Conservation (phyloP, 805 yeast species). For the Saccharomycopsis microspora region DNA sequence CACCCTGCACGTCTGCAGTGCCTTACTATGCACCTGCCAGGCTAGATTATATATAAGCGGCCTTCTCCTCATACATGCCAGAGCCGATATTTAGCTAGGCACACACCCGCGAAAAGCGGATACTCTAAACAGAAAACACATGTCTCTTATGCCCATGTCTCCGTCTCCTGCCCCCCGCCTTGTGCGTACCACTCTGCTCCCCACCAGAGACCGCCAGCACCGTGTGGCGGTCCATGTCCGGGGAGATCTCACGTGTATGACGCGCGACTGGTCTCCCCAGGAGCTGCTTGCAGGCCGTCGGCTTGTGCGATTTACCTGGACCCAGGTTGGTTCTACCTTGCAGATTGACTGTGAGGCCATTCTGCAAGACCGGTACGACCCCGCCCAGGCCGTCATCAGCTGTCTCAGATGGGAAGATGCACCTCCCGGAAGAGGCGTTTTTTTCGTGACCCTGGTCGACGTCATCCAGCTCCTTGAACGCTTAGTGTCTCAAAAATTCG, state of each 20-base stretch:
- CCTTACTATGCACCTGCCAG: too few relatives aligned
- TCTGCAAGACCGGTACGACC: conserved; percentile 24
- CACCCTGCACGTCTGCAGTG: too few relatives aligned
- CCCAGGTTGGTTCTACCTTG: conserved; percentile 6
- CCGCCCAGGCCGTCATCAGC: conserved; percentile 4
- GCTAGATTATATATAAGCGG: too few relatives aligned
- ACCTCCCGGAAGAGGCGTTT: conserved; percentile 11
- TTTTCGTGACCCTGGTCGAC: conserved; percentile 55
- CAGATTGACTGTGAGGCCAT: conserved; percentile 30
- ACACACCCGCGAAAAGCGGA: too few relatives aligned
- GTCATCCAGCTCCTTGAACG: conserved; percentile 44
- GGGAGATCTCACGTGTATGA: conserved; percentile 17
- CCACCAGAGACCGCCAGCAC: too few relatives aligned
- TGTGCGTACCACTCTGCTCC: not conserved
- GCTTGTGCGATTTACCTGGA: conserved; percentile 32
- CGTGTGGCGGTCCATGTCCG: conserved; percentile 2
- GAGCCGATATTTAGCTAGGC: too few relatives aligned
- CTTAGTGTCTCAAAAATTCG: conserved; percentile 41
- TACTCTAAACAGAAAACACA: too few relatives aligned
- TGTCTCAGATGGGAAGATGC: not conserved
- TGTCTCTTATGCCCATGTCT: too few relatives aligned
- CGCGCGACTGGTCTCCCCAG: conserved; percentile 32
- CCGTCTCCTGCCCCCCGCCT: not conserved
- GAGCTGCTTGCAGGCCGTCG: conserved; percentile 34
- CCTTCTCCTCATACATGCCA: too few relatives aligned